These are phyloP conservation scores for Toxoplasma gondii DNA, from an alignment of 169 alveolate genomes.

Conservation along the genomic window DNA sequence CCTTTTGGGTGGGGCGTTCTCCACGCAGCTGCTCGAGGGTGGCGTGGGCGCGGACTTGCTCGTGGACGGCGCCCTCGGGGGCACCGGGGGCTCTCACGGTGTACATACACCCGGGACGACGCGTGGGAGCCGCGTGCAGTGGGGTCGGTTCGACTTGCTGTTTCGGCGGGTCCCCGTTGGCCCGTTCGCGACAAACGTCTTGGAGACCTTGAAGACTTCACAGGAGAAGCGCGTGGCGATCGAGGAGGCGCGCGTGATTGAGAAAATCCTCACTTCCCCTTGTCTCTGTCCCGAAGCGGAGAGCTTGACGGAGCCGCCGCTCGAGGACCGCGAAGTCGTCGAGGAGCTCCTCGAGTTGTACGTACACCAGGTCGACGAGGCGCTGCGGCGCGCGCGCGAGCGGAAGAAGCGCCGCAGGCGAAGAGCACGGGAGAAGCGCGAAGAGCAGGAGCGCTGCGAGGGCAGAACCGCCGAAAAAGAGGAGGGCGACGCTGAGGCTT, in stretches of 20 bases:
- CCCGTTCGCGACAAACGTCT: constrained; percentile 60
- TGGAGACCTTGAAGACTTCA: constrained; percentile 12
- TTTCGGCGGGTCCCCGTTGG: constrained; percentile 65
- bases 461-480: background rate
- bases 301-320: constrained; percentile 31
- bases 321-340: constrained; percentile 48
- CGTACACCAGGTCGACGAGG: constrained; percentile 30
- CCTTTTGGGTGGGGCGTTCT: background rate
- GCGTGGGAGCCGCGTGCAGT: constrained; percentile 67
- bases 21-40: constrained; percentile 38
- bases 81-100: background rate
- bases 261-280: constrained; percentile 36
- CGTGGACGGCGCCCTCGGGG: background rate
- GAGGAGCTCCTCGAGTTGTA: constrained; percentile 56
- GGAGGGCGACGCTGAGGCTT: background rate
- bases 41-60: constrained; percentile 11
- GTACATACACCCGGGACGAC: constrained; percentile 48
- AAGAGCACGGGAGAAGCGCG: background rate
- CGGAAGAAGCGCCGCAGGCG: background rate
- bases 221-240: constrained; percentile 52
- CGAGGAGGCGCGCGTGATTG: constrained; percentile 64
- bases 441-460: background rate
- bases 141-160: constrained; percentile 60
- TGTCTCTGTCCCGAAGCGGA: constrained; percentile 32
- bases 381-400: background rate